Conservation (phyloP, 2,329 filamentous ascomycete species). For the Cercospora sesami region DNA sequence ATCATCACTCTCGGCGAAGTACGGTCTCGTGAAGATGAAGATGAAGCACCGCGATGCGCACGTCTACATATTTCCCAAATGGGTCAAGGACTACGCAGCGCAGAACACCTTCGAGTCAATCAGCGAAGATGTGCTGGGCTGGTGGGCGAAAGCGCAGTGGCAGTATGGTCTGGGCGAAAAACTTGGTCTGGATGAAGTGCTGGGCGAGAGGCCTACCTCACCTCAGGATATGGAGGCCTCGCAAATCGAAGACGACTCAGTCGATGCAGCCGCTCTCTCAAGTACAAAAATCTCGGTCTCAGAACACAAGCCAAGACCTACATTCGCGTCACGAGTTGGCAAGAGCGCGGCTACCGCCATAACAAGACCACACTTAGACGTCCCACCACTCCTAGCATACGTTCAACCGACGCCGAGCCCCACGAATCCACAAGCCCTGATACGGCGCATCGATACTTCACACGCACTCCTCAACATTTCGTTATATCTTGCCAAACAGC, state of each 20-base stretch:
- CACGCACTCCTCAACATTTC: slow-evolving; percentile 79
- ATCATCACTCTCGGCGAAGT: slow-evolving; percentile 65
- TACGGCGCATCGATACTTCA: slow-evolving; percentile 85
- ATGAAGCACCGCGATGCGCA: slow-evolving; percentile 87
- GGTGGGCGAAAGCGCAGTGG: slow-evolving; percentile 95
- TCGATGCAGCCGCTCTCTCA: slow-evolving; percentile 38
- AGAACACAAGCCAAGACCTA: slow-evolving; percentile 49
- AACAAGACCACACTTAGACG: slow-evolving; percentile 40
- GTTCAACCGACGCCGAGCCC: slow-evolving; percentile 59
- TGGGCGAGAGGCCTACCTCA: slow-evolving; percentile 48
- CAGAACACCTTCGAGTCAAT: slow-evolving; percentile 84
- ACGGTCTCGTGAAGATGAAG: slow-evolving; percentile 75
- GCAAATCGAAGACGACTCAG: slow-evolving; percentile 28
- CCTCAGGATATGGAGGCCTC: slow-evolving; percentile 34
- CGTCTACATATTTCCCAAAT: slow-evolving; percentile 89
- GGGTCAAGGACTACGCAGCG: slow-evolving; percentile 82
- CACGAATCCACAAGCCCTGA: slow-evolving; percentile 56
- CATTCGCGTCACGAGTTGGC: slow-evolving; percentile 40
- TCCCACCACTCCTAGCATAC: slow-evolving; percentile 79
- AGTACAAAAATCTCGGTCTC: slow-evolving; percentile 54
- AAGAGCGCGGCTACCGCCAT: slow-evolving; percentile 18
- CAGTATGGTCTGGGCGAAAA: slow-evolving; percentile 78
- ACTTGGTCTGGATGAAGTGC: slow-evolving; percentile 67
- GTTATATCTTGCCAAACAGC: slow-evolving; percentile 81
- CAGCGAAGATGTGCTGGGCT: slow-evolving; percentile 86